These are phyloP conservation scores for Stagonosporopsis cucurbitacearum DNA, from an alignment of 2,329 filamentous ascomycete genomes.

Conservation along the genomic window DNA sequence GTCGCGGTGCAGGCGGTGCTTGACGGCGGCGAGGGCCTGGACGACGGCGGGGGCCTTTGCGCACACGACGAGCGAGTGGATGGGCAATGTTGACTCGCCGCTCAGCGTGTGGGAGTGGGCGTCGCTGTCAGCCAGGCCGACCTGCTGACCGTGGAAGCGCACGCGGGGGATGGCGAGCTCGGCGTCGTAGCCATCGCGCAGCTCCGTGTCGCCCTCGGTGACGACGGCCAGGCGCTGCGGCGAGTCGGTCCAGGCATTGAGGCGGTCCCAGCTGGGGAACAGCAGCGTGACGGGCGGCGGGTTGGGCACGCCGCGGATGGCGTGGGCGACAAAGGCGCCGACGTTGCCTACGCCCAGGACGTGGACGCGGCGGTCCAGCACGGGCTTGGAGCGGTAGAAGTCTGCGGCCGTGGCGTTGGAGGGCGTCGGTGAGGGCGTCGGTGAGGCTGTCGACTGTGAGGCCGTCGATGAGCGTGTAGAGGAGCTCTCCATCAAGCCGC, in stretches of 20 bases:
- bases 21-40: constrained; percentile 69
- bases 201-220: constrained; percentile 51
- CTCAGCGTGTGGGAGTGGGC: constrained; percentile 14
- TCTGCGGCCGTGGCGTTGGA: constrained; percentile 26
- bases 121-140: constrained; percentile 25
- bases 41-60: constrained; percentile 76
- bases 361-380: constrained; percentile 54
- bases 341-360: constrained; percentile 83
- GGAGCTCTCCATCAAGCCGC: constrained; percentile 22
- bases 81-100: constrained; percentile 54
- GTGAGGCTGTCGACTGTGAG: not conserved
- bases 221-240: constrained; percentile 55
- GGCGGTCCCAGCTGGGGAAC: constrained; percentile 63
- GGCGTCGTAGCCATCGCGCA: constrained; percentile 53
- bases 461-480: not conserved
- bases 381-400: constrained; percentile 42
- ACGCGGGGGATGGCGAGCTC: constrained; percentile 50
- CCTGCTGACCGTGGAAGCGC: constrained; percentile 49
- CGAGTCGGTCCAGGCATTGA: constrained; percentile 57
- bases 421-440: not conserved
- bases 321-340: constrained; percentile 78
- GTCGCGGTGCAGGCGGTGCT: constrained; percentile 68
- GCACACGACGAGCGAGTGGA: constrained; percentile 77
- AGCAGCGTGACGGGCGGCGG: constrained; percentile 80
- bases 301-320: constrained; percentile 65